phyloP scores from a whole-genome alignment of 1,139 yeast genomes.

The Diutina catenulata region DNA sequence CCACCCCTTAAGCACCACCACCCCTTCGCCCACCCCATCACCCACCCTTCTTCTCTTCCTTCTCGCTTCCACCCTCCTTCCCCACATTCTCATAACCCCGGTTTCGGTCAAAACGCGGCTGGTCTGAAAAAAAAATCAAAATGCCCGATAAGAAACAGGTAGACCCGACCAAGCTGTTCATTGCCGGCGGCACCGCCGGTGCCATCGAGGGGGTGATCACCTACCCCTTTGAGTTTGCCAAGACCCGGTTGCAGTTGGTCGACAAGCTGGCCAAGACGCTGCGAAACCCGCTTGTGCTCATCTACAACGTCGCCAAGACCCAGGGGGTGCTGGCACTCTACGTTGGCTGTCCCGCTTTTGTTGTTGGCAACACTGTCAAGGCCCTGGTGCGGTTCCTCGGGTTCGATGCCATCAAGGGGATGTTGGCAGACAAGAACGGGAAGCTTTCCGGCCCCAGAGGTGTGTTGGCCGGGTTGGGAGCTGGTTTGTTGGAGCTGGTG shows the following conservation, averaged over 20 bases:
- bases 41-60: too few species aligned
- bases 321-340: constrained; percentile 79
- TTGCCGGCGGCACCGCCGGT: constrained; percentile 94
- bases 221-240: constrained; percentile 95
- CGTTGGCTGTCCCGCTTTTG: constrained; percentile 97
- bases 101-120: too few species aligned
- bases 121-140: too few species aligned
- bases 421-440: constrained; percentile 75
- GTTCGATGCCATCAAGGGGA: constrained; percentile 72
- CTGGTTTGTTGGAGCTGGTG: constrained; percentile 85
- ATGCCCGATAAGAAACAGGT: constrained; percentile 11
- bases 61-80: too few species aligned
- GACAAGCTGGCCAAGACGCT: constrained; percentile 59
- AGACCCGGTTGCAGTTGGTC: constrained; percentile 79
- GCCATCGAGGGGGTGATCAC: constrained; percentile 86
- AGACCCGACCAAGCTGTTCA: constrained; percentile 65
- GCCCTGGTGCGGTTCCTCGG: constrained; percentile 92
- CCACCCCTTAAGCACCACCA: too few species aligned
- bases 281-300: constrained; percentile 72
- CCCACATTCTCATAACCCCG: too few species aligned
- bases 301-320: constrained; percentile 57
- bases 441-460: constrained; percentile 84
- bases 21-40: too few species aligned
- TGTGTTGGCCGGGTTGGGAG: constrained; percentile 90
- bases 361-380: constrained; percentile 89